phyloP scores from a whole-genome alignment of 2,329 filamentous ascomycete genomes.

The Ascochyta viciae-villosae region DNA sequence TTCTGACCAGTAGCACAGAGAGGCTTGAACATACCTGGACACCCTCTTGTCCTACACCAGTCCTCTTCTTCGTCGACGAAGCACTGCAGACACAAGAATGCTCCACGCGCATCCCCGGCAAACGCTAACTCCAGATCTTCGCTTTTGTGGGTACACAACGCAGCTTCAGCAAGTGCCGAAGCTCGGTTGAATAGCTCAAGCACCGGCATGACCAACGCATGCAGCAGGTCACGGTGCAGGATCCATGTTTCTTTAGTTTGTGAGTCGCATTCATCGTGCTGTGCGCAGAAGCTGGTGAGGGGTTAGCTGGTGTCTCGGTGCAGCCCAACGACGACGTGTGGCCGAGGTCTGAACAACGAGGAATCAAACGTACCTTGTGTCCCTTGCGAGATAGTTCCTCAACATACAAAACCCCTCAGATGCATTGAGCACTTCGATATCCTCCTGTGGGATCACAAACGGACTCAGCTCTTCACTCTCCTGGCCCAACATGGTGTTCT shows the following conservation, averaged over 20 bases:
- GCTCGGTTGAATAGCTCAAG: constrained; percentile 64
- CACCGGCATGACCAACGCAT: constrained; percentile 65
- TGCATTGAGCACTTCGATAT: constrained; percentile 48
- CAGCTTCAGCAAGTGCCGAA: constrained; percentile 59
- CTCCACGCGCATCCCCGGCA: constrained; percentile 62
- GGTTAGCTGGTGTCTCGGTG: constrained; percentile 3
- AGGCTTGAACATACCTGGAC: constrained; percentile 50
- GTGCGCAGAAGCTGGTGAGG: constrained; percentile 52
- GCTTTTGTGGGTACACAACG: constrained; percentile 56
- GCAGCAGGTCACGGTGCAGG: constrained; percentile 65
- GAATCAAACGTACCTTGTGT: constrained; percentile 47
- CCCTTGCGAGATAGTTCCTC: constrained; percentile 50
- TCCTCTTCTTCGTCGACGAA: constrained; percentile 64
- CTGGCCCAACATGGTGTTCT: constrained; percentile 17
- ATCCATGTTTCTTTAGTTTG: constrained; percentile 52
- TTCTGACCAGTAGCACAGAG: too few relatives aligned
- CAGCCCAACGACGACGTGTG: constrained; percentile 1
- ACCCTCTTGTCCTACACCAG: constrained; percentile 64
- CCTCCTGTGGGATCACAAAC: constrained; percentile 53
- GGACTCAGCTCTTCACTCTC: constrained; percentile 40
- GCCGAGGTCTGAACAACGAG: neutral
- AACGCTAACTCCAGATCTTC: constrained; percentile 65
- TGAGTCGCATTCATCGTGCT: constrained; percentile 46
- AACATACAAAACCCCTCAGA: constrained; percentile 55
- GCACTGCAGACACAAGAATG: constrained; percentile 66